A percentile compares a stretch with the other conserved stretches of the same genome.
Evolutionary conservation across 768 basidiomycete genomes (phyloP).

Genomic region (Lactifluus pinguis): DNA sequence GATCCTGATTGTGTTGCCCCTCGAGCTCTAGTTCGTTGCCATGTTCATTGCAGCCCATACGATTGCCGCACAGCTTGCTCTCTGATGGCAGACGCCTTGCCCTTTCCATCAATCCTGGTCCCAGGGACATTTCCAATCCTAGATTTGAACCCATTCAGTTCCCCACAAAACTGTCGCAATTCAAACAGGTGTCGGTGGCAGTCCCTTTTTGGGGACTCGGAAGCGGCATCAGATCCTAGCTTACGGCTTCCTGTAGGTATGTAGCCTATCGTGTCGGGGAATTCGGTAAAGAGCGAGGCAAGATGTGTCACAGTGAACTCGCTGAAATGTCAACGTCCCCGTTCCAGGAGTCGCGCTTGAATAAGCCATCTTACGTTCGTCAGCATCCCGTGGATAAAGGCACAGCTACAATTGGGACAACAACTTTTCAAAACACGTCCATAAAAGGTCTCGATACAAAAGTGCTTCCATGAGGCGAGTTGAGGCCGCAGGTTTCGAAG

Average conservation of each 20-base stretch:
- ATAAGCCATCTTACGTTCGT: background rate
- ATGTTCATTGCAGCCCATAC: background rate
- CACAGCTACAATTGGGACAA: background rate
- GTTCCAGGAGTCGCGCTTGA: background rate
- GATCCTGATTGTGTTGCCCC: background rate
- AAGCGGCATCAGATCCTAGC: background rate
- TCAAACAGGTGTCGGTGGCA: background rate
- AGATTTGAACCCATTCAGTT: background rate
- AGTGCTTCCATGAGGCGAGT: constrained; percentile 4
- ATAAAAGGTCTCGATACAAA: background rate
- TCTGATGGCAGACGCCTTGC: background rate
- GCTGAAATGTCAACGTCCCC: background rate
- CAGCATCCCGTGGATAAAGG: background rate
- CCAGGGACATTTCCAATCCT: background rate
- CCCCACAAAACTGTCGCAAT: background rate
- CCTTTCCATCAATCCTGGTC: background rate
- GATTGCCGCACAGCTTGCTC: background rate
- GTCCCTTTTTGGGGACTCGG: background rate
- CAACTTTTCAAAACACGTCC: background rate
- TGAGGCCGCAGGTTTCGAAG: background rate
- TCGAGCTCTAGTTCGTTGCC: background rate
- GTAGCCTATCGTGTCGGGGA: background rate
- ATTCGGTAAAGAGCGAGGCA: background rate
- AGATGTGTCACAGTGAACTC: too few relatives aligned
- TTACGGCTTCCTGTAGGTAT: too few relatives aligned